A percentile compares a stretch with the other conserved stretches of the same genome.
These are phyloP conservation scores for Mixia osmundae DNA, from an alignment of 1,284 basidiomycete genomes.

Conservation along the genomic window DNA sequence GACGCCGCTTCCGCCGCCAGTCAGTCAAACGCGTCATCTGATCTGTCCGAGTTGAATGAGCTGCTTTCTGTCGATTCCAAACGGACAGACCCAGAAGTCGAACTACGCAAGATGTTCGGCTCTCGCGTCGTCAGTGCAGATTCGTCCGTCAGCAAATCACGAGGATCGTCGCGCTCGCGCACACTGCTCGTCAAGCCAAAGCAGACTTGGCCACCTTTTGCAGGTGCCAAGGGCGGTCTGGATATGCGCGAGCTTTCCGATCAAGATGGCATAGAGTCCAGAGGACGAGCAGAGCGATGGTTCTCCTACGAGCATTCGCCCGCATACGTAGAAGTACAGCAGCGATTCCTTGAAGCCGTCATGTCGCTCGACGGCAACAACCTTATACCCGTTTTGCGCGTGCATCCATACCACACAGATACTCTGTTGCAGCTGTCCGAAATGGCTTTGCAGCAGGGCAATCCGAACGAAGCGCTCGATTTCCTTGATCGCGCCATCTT, in stretches of 20 bases:
- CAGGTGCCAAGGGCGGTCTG: conserved; percentile 18
- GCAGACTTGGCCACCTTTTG: conserved; percentile 24
- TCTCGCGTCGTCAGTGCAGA: conserved; percentile 46
- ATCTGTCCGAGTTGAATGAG: conserved; percentile 20
- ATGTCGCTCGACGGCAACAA: conserved; percentile 22
- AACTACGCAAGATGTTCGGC: conserved; percentile 78
- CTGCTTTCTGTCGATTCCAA: conserved; percentile 50
- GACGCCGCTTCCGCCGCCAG: not conserved
- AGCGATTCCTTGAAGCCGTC: conserved; percentile 15
- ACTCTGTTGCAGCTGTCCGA: conserved; percentile 60
- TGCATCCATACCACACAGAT: conserved; percentile 57
- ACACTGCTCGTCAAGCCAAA: conserved; percentile 17
- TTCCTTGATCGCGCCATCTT: conserved; percentile 67
- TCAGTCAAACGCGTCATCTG: conserved; percentile 3
- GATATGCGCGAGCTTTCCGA: conserved; percentile 5
- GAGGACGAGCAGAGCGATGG: conserved; percentile 36
- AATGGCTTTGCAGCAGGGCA: conserved; percentile 18
- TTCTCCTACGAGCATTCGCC: conserved; percentile 69
- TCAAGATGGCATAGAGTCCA: conserved; percentile 1
- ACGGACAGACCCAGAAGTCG: conserved; percentile 61
- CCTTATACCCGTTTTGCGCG: conserved; percentile 26
- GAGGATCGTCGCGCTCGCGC: not conserved
- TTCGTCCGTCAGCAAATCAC: not conserved
- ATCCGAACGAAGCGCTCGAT: conserved; percentile 42
- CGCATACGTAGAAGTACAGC: conserved; percentile 41